Percentiles rank a stretch among this genome's conserved stretches.
phyloP scores from a whole-genome alignment of 2,329 filamentous ascomycete genomes.

The Exophiala aquamarina region DNA sequence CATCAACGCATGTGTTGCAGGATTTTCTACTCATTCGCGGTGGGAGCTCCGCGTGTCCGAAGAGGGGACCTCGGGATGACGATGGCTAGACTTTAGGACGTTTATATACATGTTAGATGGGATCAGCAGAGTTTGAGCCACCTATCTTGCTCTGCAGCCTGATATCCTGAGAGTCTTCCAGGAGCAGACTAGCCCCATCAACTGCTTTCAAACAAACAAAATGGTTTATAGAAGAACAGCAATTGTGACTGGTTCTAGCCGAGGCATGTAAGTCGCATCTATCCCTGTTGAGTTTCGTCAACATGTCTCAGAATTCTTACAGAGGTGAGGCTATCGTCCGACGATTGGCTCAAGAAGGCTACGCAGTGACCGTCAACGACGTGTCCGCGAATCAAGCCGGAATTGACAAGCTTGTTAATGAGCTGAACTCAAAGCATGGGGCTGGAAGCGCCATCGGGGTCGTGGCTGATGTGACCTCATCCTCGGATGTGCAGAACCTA shows the following conservation, averaged over 20 bases:
- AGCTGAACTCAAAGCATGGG: conserved; percentile 27
- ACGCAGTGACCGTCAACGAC: conserved; percentile 67
- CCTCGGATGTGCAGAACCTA: conserved; percentile 53
- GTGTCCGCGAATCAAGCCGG: conserved; percentile 52
- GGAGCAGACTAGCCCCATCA: not conserved
- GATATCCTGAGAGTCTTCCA: no score
- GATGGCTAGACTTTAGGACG: conserved; percentile 1
- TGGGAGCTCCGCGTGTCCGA: conserved; percentile 17
- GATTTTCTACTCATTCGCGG: not conserved
- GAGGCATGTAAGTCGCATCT: conserved; percentile 37
- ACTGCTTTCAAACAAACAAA: not conserved
- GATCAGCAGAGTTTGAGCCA: not conserved
- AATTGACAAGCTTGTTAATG: conserved; percentile 48
- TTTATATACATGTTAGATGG: conserved; percentile 3
- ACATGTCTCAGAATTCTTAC: not conserved
- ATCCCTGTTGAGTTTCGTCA: not conserved
- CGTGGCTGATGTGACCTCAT: conserved; percentile 62
- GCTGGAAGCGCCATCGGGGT: conserved; percentile 48
- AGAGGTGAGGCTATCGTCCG: conserved; percentile 48
- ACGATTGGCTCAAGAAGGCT: conserved; percentile 64
- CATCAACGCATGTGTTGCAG: no score
- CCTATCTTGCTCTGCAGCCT: no score
- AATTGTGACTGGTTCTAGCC: conserved; percentile 42
- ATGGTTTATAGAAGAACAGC: conserved; percentile 29
- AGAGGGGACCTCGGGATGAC: conserved; percentile 17